A percentile compares a stretch with the other conserved stretches of the same genome.
Conservation (phyloP, 2,329 filamentous ascomycete species). For the Exophiala spinifera region DNA sequence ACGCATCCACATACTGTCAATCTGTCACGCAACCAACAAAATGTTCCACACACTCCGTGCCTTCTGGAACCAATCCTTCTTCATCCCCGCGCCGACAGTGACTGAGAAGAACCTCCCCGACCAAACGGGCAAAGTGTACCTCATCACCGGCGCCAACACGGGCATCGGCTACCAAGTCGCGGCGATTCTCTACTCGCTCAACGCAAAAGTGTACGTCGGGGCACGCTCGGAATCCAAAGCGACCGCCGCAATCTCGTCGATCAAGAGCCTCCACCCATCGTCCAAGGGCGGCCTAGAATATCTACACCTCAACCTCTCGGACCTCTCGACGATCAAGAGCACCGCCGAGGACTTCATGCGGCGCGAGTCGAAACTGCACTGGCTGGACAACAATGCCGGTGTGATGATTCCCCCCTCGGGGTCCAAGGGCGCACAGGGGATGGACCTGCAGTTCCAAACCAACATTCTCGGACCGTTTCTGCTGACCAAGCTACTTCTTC, state of each 20-base stretch:
- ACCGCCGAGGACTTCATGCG: constrained; percentile 24
- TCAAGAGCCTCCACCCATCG: constrained; percentile 33
- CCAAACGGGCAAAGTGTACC: constrained; percentile 30
- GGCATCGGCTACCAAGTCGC: constrained; percentile 43
- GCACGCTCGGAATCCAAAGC: constrained; percentile 43
- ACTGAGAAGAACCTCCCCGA: constrained; percentile 26
- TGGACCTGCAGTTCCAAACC: constrained; percentile 39
- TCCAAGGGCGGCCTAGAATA: constrained; percentile 38
- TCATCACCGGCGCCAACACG: constrained; percentile 39
- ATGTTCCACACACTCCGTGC: constrained; percentile 13
- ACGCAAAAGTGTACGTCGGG: constrained; percentile 46
- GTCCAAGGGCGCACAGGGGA: constrained; percentile 35
- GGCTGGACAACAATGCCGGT: constrained; percentile 34
- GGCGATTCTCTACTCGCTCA: constrained; percentile 41
- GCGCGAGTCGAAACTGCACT: constrained; percentile 34
- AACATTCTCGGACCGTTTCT: constrained; percentile 40
- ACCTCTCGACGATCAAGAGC: constrained; percentile 29
- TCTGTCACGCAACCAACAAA: neutral
- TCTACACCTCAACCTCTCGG: constrained; percentile 34
- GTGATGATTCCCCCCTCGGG: constrained; percentile 40
- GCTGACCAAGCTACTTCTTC: constrained; percentile 39
- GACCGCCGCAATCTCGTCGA: constrained; percentile 38
- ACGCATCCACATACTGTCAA: neutral
- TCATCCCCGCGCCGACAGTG: constrained; percentile 12
- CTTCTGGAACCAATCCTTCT: constrained; percentile 15